Evolutionary conservation across 768 basidiomycete species (phyloP).

Genomic region (Calocera cornea): DNA sequence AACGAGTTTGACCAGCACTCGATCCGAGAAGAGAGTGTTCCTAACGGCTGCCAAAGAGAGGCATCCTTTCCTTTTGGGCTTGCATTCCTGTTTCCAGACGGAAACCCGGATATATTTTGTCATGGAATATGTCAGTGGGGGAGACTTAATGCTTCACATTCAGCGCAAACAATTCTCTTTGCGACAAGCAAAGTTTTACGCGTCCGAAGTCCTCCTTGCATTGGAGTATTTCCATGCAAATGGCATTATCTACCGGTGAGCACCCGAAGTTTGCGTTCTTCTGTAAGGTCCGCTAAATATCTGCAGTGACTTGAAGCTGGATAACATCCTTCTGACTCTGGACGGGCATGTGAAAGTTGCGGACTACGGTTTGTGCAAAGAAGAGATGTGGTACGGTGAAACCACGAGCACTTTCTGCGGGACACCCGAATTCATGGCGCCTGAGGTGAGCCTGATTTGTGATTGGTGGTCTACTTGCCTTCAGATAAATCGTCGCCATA

Average conservation of each 20-base stretch:
- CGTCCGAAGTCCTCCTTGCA: slow-evolving; percentile 88
- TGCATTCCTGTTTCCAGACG: slow-evolving; percentile 99
- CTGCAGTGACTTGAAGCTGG: slow-evolving; percentile 82
- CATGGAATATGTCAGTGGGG: slow-evolving; percentile 99
- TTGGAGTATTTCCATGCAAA: slow-evolving; percentile 96
- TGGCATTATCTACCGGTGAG: slow-evolving; percentile 95
- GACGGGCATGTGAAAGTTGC: slow-evolving; percentile 98
- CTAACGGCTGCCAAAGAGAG: slow-evolving; percentile 91
- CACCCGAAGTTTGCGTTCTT: slow-evolving; percentile 5
- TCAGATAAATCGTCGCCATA: slow-evolving; percentile 25
- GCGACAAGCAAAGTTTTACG: slow-evolving; percentile 97
- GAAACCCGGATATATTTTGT: slow-evolving; percentile 99
- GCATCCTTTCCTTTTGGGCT: slow-evolving; percentile 90
- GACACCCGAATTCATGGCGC: slow-evolving; percentile 99
- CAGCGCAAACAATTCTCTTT: slow-evolving; percentile 98
- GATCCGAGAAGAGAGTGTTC: slow-evolving; percentile 98
- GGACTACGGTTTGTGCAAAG: slow-evolving; percentile 98
- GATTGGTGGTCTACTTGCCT: neutral
- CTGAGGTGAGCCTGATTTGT: slow-evolving; percentile 52
- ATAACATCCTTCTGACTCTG: slow-evolving; percentile 90
- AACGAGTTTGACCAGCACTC: slow-evolving; percentile 46
- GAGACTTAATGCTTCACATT: slow-evolving; percentile 98
- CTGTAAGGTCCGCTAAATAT: neutral
- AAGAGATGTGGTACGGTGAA: slow-evolving; percentile 93
- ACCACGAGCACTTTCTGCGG: slow-evolving; percentile 99